Percentiles rank a stretch among this genome's conserved stretches.
Evolutionary conservation across 2,329 filamentous ascomycete species (phyloP).

Genomic region (Gremmenia infestans): DNA sequence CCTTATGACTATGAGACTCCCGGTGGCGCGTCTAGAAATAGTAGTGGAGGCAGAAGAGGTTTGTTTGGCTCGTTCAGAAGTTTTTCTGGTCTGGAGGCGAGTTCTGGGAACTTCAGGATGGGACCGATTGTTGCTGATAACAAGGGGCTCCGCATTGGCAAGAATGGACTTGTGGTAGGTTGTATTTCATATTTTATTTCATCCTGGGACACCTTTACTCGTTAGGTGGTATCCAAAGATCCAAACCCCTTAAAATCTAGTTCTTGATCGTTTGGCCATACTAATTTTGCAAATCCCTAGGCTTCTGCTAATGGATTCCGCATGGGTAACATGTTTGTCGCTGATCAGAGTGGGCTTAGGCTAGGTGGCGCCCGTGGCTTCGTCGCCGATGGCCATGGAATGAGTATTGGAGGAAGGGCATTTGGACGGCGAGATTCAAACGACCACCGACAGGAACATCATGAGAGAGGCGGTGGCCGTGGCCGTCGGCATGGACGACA

Average conservation of each 20-base stretch:
- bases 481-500: constrained; percentile 2
- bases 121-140: constrained; percentile 23
- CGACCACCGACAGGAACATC: not conserved
- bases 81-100: constrained; percentile 6
- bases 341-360: constrained; percentile 38
- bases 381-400: constrained; percentile 18
- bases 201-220: too few species aligned
- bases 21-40: not conserved
- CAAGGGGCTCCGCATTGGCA: constrained; percentile 23
- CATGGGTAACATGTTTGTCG: constrained; percentile 27
- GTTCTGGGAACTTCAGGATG: constrained; percentile 16
- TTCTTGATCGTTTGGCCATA: not conserved
- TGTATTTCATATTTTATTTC: not conserved
- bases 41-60: not conserved
- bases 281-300: not conserved
- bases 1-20: constrained; percentile 27
- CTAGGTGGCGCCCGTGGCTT: constrained; percentile 22
- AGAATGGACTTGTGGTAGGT: constrained; percentile 15
- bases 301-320: constrained; percentile 15
- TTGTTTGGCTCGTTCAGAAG: constrained; percentile 8
- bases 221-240: too few species aligned
- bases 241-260: too few species aligned
- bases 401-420: constrained; percentile 17
- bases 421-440: constrained; percentile 13
- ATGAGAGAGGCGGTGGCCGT: constrained; percentile 1